Evolutionary conservation across 1,284 basidiomycete genomes (phyloP).

Genomic region (Chalciporus sp.): DNA sequence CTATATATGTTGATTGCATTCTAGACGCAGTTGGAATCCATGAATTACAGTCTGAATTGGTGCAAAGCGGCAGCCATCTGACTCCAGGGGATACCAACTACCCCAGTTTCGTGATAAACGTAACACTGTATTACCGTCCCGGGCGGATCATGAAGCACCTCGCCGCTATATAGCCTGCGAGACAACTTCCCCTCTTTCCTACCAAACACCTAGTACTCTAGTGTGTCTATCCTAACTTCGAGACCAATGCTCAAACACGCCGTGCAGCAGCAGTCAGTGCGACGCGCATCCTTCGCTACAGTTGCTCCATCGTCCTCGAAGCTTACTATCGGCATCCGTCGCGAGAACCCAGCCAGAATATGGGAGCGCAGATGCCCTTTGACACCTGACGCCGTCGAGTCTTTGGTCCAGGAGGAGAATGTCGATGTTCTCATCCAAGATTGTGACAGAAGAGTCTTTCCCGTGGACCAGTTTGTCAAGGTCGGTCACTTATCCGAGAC

Average conservation of each 20-base stretch:
- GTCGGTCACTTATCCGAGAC: conserved; percentile 41
- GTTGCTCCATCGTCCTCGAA: conserved; percentile 24
- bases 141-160: neutral
- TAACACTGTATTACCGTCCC: neutral
- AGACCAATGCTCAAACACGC: conserved; percentile 22
- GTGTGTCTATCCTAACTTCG: neutral
- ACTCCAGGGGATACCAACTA: too few species aligned
- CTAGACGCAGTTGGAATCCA: too few species aligned
- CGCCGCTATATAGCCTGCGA: neutral
- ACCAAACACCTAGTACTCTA: too few species aligned
- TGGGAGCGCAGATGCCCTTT: conserved; percentile 90
- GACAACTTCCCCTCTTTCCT: too few species aligned
- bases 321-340: conserved; percentile 64
- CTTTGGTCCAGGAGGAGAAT: conserved; percentile 57
- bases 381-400: conserved; percentile 71
- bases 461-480: conserved; percentile 62
- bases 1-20: too few species aligned
- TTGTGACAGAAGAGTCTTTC: conserved; percentile 76
- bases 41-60: too few species aligned
- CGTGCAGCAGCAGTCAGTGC: conserved; percentile 13
- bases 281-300: conserved; percentile 23
- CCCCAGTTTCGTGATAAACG: neutral
- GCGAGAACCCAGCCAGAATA: conserved; percentile 78
- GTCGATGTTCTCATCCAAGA: conserved; percentile 75
- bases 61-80: too few species aligned